Base-by-base conservation (phyloP, 352 stramenopile species). In the Pilasporangium apinafurcum region DNA sequence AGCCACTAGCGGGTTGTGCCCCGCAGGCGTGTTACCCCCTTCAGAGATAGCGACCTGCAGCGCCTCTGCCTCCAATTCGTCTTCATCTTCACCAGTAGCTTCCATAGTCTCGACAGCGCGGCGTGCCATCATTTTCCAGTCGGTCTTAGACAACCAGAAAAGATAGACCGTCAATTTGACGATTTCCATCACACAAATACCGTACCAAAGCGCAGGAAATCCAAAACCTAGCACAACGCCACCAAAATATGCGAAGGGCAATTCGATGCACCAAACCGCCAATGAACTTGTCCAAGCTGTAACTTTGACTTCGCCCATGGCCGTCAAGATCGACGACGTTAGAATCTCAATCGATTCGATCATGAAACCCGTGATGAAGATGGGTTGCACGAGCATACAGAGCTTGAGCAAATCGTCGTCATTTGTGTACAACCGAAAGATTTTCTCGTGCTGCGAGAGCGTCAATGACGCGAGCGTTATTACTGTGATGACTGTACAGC, bases 291-390 rank as follows among this genome's bases (percentile, higher is more conserved):
- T 65, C 46, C 45, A 75, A n/a, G 60, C 57, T 8, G 60, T 66
- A 34, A 81, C 38, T 44, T 73, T 61, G n/a, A 72, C 63, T 27
- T 81, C 44, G n/a, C 68, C 65, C 68, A 81, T 81, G 29, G 51
- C 68, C 21, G 52, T 81, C 21, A 81, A 42, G 21, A 81, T 52
- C 4, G 62, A 62, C 29, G 60, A 49, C 42, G 54, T 65, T 14
- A 75, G 61, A 28, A 81, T 72, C 44, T 81, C 68, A 25, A 71
- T 62, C 32, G 65, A 77, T 46, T 77, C 58, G 37, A 81, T 62
- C 21, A 75, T 54, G 37, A 65, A 77, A 8, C 42, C 65, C 22
- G 38, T 57, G 36, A 81, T 55, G 48, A 77, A 81, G n/a, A 81
- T 62, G 17, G 68, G 68, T 24, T 73, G 53, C 35, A 72, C 68